Evolutionary conservation across 75 land plant genomes (phyloP), one percentile per base, ranked within the genome.

Genomic region (Pinus taeda): DNA sequence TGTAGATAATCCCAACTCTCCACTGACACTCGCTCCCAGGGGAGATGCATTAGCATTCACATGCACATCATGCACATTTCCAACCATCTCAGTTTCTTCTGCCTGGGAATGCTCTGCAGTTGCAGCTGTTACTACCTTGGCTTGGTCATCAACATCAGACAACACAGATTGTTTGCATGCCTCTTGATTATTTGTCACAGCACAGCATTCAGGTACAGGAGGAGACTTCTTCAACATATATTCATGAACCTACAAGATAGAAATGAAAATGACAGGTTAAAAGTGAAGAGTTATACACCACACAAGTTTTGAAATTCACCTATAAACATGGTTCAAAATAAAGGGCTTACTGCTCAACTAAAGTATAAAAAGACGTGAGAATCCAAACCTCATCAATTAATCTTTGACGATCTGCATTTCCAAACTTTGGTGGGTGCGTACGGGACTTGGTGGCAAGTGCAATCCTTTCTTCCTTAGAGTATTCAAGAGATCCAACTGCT

Each of bases 401-500:
- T 69, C 80, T 90, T 64, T 97, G 99, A 2, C 98, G 91, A 55
- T 97, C 98, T 66, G 87, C 76, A 67, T 81, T 92, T 11, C 99
- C 98, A 79, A 84, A 91, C 71, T 73, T 93, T 4, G 99, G 99
- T 42, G 98, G 79, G 39, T 84, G 83, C 77, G 83, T 89, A 55
- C 96, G 85, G 36, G 99, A 97, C 72, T 95, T 97, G 77, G 93
- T 84, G 26, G 99, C 99, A 75, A 97, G 90, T 4, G 83, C 86
- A 36, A 76, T 87, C 82, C 99, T 86, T 63, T 95, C 98, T 80
- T 97, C 98, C 75, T 95, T 97, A 71, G 84, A 83, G 69, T 88
- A 97, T 57, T 97, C 99, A 30, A 95, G 81, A 1, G 99, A 97
- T 13, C 98, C 99, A 33, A 97, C 60, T 18, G 98, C 99, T 63